These are phyloP conservation scores for Lepidium africanum DNA, from an alignment of 345 rosid genomes.

Conservation along the genomic window DNA sequence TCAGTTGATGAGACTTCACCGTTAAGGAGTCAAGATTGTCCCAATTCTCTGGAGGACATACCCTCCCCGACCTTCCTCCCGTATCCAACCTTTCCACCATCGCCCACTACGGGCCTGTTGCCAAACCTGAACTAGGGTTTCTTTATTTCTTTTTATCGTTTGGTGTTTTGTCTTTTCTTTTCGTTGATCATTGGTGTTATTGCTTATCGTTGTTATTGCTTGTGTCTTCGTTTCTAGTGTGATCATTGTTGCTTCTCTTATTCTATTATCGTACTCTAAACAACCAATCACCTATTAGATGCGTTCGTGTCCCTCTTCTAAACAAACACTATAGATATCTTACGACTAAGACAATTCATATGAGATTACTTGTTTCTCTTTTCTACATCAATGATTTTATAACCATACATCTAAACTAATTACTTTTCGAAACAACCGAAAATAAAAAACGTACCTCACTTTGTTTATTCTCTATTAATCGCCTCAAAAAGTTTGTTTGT, in stretches of 20 bases:
- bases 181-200: neutral
- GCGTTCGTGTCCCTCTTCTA: too few relatives aligned
- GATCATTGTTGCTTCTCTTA: neutral
- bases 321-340: neutral
- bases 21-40: neutral
- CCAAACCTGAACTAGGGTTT: neutral
- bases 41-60: neutral
- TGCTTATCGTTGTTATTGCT: neutral
- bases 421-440: neutral
- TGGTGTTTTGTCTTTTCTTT: neutral
- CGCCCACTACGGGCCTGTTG: neutral
- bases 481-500: neutral
- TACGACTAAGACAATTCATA: neutral
- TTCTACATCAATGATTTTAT: neutral
- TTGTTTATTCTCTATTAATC: neutral
- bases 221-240: neutral
- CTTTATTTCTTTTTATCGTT: neutral
- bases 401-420: neutral
- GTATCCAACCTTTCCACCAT: neutral
- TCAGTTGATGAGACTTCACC: constrained; percentile 26
- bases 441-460: neutral
- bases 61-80: neutral
- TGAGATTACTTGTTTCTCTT: neutral
- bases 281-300: neutral
- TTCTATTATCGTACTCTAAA: neutral